Evolutionary conservation across 75 land plant genomes (phyloP).

Genomic region (Sequoia sempervirens): DNA sequence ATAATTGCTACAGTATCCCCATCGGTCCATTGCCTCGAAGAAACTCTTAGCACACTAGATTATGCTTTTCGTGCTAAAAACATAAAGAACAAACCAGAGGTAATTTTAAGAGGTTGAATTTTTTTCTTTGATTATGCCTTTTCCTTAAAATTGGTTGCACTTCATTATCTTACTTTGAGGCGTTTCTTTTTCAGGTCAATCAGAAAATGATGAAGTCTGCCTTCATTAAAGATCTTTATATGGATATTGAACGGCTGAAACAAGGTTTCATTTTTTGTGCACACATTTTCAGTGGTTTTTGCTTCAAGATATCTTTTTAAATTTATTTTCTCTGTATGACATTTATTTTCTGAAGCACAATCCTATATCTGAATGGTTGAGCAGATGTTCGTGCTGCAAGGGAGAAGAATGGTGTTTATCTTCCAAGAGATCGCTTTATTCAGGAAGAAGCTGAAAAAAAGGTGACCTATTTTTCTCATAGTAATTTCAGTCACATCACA

Average conservation of each 20-base stretch:
- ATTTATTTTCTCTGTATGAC: not conserved
- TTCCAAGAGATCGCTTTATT: conserved; percentile 45
- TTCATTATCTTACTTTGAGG: not conserved
- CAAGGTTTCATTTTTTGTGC: conserved; percentile 44
- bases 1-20: conserved; percentile 84
- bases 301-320: not conserved
- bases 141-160: conserved; percentile 1
- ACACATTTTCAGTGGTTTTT: not conserved
- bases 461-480: not conserved
- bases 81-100: conserved; percentile 84
- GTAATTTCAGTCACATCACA: not conserved
- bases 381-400: conserved; percentile 58
- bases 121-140: not conserved
- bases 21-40: conserved; percentile 65
- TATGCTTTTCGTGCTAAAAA: conserved; percentile 77
- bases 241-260: conserved; percentile 85
- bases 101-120: conserved; percentile 1
- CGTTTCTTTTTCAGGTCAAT: conserved; percentile 57
- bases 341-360: not conserved
- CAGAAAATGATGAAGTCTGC: conserved; percentile 98
- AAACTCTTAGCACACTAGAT: conserved; percentile 81
- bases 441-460: conserved; percentile 57
- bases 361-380: conserved; percentile 10
- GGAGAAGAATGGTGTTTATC: conserved; percentile 56
- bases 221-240: conserved; percentile 84